Base-by-base conservation (phyloP, 768 basidiomycete species). In the Lactarius psammicola region DNA sequence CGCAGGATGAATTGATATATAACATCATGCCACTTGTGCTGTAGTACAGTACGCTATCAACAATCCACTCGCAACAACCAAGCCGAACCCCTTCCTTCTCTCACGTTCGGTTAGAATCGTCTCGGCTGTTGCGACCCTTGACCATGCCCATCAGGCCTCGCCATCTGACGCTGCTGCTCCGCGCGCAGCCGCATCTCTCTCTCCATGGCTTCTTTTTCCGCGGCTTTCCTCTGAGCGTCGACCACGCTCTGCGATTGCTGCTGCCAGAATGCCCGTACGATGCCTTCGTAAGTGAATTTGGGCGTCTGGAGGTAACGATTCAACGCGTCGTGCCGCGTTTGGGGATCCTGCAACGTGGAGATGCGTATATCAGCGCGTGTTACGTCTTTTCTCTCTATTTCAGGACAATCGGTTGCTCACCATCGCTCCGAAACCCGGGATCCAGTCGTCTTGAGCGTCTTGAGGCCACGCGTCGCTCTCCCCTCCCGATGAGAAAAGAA, bases 381-480 rank as follows among this genome's bases (percentile, higher is more conserved):
- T 23, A 28, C 26, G 30, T 1, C 4, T 31, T 20, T 8, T 15
- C 11, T 28, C 18, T 38, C 23, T 15, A 13, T 26, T 26, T 28
- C 36, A n/a, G 20, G 20, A 44, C n/a, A 23, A 51, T 3, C 53
- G 53, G 15, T 46, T 33, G 51, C 66, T 63, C 40, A 67, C 66
- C 66, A 53, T 67, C 20, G 23, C 13, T n/a, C n/a, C 34, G 42
- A 67, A 67, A 26, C 62, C 62, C 7, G 66, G 66, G 28, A 67
- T 59, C 61, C 61, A 62, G 26, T 55, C 66, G 33, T 59, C 62
- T 23, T 62, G 61, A 2, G 49, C 26, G 20, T 66, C 66, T 59
- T 63, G 61, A 15, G 40, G 20, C 57, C 66, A 38, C 18, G 33
- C 2, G 40, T 66, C 61, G 33, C 17, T 38, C 31, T 62, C 61